Percentiles rank a stretch among this genome's conserved stretches.
Conservation (phyloP, 2,329 filamentous ascomycete genomes). For the Alternaria rosae region DNA sequence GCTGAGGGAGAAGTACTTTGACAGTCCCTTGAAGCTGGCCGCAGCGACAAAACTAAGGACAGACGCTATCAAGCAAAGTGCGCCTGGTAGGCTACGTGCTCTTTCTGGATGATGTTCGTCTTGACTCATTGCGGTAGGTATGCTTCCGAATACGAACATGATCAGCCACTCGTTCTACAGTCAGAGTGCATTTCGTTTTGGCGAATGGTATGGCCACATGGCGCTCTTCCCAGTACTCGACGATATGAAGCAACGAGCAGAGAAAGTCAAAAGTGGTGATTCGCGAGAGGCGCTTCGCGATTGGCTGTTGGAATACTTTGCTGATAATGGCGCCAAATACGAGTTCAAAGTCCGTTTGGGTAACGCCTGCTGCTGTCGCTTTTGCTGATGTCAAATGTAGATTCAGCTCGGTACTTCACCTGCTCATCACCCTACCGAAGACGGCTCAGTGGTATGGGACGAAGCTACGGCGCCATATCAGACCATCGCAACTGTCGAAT, state of each 20-base stretch:
- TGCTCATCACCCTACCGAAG: slow-evolving; percentile 40
- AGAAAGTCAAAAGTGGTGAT: slow-evolving; percentile 31
- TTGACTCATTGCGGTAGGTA: background rate
- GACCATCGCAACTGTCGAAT: slow-evolving; percentile 34
- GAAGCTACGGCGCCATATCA: slow-evolving; percentile 42
- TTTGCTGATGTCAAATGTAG: slow-evolving; percentile 4
- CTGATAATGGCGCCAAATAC: slow-evolving; percentile 32
- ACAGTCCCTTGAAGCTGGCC: slow-evolving; percentile 3
- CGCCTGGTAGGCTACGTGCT: slow-evolving; percentile 29
- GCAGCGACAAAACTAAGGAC: slow-evolving; percentile 23
- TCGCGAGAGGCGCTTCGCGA: slow-evolving; percentile 32
- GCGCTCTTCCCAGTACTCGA: slow-evolving; percentile 35
- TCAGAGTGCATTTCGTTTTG: slow-evolving; percentile 43
- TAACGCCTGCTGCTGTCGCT: background rate
- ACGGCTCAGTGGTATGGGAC: slow-evolving; percentile 41
- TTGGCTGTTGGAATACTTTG: slow-evolving; percentile 37
- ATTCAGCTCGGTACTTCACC: slow-evolving; percentile 41
- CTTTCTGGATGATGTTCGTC: background rate
- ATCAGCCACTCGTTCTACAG: slow-evolving; percentile 45
- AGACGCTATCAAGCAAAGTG: slow-evolving; percentile 38
- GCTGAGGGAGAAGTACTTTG: slow-evolving; percentile 39
- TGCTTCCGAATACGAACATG: slow-evolving; percentile 44
- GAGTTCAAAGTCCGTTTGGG: slow-evolving; percentile 29
- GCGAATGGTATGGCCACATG: slow-evolving; percentile 40
- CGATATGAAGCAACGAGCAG: slow-evolving; percentile 23